phyloP scores from a whole-genome alignment of 495 filamentous ascomycete species.

The Neurospora pannonica region DNA sequence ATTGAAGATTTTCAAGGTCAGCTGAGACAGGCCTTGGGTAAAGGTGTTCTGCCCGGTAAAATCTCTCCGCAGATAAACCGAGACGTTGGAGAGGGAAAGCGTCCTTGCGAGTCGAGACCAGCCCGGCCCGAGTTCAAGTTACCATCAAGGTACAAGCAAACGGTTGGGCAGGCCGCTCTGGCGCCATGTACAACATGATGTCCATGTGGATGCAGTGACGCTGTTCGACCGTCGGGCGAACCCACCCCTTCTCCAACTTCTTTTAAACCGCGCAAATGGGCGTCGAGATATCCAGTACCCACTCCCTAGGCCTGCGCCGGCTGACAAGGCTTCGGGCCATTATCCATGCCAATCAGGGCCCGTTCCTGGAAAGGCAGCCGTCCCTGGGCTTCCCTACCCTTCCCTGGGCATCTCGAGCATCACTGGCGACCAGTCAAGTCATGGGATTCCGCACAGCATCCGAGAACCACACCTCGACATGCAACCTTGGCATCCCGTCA shows the following conservation, averaged over 20 bases:
- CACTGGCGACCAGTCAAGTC: slow-evolving; percentile 7
- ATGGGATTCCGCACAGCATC: slow-evolving; percentile 7
- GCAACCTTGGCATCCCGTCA: slow-evolving; percentile 10
- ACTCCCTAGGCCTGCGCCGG: slow-evolving; percentile 9
- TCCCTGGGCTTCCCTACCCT: not conserved
- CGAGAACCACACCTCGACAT: slow-evolving; percentile 4
- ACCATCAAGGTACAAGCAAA: not conserved
- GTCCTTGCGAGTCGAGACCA: not conserved
- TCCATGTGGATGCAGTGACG: slow-evolving; percentile 1
- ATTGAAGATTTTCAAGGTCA: not conserved
- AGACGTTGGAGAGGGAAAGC: not conserved
- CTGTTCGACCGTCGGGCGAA: slow-evolving; percentile 7
- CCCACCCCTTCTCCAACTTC: slow-evolving; percentile 14
- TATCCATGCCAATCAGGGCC: slow-evolving; percentile 20
- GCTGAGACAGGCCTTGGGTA: not conserved
- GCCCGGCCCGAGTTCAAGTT: not conserved
- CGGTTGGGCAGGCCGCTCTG: not conserved
- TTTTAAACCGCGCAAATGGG: slow-evolving; percentile 26
- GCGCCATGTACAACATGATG: not conserved
- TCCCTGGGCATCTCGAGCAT: slow-evolving; percentile 10
- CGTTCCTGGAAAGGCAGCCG: slow-evolving; percentile 10
- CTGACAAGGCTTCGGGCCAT: slow-evolving; percentile 7
- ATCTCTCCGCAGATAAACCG: not conserved
- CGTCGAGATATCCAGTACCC: slow-evolving; percentile 7
- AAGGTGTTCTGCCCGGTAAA: not conserved